A percentile compares a stretch with the other conserved stretches of the same genome.
Conservation (phyloP, 2,329 filamentous ascomycete species). For the Metarhizium guizhouense region DNA sequence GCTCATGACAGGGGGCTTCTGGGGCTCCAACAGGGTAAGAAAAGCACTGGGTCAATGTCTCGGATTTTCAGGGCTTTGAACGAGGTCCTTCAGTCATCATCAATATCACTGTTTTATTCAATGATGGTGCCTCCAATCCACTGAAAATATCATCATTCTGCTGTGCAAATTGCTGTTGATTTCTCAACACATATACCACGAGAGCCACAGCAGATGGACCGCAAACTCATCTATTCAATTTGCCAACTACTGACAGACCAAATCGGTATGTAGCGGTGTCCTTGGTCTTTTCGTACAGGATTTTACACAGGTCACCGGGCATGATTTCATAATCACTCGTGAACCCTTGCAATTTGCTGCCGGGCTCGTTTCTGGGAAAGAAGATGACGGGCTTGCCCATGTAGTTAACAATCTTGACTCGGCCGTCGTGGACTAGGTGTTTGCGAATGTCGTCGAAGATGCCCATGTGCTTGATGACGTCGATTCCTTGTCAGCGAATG, state of each 20-base stretch:
- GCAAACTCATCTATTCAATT: too few species aligned
- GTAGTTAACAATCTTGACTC: not conserved
- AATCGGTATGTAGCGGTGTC: slow-evolving; percentile 18
- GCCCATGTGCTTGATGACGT: slow-evolving; percentile 30
- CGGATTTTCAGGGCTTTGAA: too few species aligned
- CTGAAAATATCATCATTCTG: too few species aligned
- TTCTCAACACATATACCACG: too few species aligned
- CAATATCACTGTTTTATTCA: too few species aligned
- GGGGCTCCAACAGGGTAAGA: too few species aligned
- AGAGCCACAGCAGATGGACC: too few species aligned
- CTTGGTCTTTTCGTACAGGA: slow-evolving; percentile 35
- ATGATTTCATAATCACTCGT: slow-evolving; percentile 53
- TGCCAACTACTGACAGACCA: slow-evolving; percentile 20
- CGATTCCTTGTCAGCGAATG: slow-evolving; percentile 39
- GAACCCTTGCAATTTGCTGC: slow-evolving; percentile 32
- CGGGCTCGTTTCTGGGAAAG: slow-evolving; percentile 27
- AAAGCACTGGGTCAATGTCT: too few species aligned
- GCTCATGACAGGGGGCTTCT: too few species aligned
- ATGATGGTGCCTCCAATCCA: too few species aligned
- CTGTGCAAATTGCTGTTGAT: too few species aligned
- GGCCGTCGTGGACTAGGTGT: not conserved
- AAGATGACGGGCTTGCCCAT: slow-evolving; percentile 22
- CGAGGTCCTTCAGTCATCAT: too few species aligned
- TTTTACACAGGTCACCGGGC: slow-evolving; percentile 42
- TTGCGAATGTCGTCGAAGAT: not conserved